These are phyloP conservation scores for Neofusicoccum parvum DNA, from an alignment of 2,329 filamentous ascomycete species.

Conservation along the genomic window DNA sequence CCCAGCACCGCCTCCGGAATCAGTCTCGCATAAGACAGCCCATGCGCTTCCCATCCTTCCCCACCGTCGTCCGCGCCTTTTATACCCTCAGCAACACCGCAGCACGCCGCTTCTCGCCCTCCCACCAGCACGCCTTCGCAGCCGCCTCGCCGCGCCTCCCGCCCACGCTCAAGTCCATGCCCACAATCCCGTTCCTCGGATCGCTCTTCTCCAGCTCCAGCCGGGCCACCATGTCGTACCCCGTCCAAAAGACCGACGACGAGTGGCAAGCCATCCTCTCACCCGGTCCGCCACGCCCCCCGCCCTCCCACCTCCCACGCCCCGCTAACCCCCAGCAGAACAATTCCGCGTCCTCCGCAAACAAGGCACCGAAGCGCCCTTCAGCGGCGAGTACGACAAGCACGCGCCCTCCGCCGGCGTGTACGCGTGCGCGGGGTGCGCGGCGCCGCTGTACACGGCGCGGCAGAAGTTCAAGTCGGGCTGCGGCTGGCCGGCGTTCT, in stretches of 20 bases:
- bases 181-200: conserved; percentile 75
- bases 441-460: conserved; percentile 87
- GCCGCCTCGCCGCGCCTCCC: conserved; percentile 35
- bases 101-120: conserved; percentile 31
- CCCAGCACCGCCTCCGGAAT: not conserved
- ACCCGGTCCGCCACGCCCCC: conserved; percentile 57
- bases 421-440: conserved; percentile 86
- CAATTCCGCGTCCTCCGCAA: conserved; percentile 93
- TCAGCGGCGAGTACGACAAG: conserved; percentile 82
- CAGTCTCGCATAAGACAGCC: not conserved
- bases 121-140: not conserved
- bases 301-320: not conserved
- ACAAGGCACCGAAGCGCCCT: conserved; percentile 85
- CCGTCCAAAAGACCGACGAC: conserved; percentile 76
- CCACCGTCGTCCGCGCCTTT: conserved; percentile 50
- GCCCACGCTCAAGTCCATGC: conserved; percentile 60
- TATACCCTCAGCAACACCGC: conserved; percentile 50
- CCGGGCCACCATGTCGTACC: conserved; percentile 57
- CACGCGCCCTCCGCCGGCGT: conserved; percentile 75
- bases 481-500: conserved; percentile 98
- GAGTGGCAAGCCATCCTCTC: conserved; percentile 90
- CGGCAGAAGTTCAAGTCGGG: conserved; percentile 94
- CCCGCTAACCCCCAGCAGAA: conserved; percentile 56
- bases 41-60: conserved; percentile 22
- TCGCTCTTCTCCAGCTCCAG: conserved; percentile 68